These are phyloP conservation scores for Hydrangea macrophylla DNA, from an alignment of 148 eudicot genomes.

Conservation along the genomic window DNA sequence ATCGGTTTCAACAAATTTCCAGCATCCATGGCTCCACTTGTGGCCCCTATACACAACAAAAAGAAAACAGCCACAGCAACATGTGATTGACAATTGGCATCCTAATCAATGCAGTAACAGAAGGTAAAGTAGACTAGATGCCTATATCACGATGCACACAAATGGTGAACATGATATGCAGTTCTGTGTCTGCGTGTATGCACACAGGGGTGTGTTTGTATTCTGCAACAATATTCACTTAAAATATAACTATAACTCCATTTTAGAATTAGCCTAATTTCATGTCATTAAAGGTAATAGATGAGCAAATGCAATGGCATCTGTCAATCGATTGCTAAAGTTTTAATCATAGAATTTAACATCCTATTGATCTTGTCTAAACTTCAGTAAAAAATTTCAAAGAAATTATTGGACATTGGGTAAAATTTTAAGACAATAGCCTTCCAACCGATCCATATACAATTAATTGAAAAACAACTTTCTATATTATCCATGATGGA, in stretches of 20 bases:
- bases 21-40: constrained; percentile 49
- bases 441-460: background rate
- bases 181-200: no score
- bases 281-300: background rate
- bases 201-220: background rate
- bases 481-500: background rate
- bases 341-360: background rate
- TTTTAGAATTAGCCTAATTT: background rate
- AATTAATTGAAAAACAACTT: background rate
- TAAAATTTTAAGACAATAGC: background rate
- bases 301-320: background rate
- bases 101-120: background rate
- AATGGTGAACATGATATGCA: background rate
- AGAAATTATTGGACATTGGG: background rate
- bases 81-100: background rate
- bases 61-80: background rate
- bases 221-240: background rate
- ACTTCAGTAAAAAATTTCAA: background rate
- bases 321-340: background rate
- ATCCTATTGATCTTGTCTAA: background rate
- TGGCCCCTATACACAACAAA: constrained; percentile 48
- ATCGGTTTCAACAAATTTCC: constrained; percentile 68
- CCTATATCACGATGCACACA: background rate
- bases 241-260: background rate
- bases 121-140: background rate